These are phyloP conservation scores for Citrus inodora DNA, from an alignment of 345 rosid species.

Conservation along the genomic window DNA sequence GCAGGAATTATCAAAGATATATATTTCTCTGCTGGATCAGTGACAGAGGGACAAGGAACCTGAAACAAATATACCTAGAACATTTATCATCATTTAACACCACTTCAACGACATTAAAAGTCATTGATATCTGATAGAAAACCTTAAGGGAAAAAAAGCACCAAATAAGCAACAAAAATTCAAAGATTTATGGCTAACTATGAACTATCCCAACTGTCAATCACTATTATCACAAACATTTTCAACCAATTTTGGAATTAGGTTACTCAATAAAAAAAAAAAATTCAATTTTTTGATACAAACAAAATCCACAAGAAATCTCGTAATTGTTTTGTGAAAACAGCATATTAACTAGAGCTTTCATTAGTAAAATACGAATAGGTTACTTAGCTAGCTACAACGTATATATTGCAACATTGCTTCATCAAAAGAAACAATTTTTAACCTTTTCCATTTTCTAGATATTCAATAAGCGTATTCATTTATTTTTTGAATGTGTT, in stretches of 20 bases:
- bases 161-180: background rate
- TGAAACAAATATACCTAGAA: conserved; percentile 24
- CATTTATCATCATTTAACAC: background rate
- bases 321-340: background rate
- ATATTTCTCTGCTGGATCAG: conserved; percentile 81
- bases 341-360: background rate
- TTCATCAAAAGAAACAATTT: background rate
- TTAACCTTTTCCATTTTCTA: no score
- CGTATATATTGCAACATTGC: background rate
- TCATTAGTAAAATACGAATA: background rate
- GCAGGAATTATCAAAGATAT: conserved; percentile 87
- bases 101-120: background rate
- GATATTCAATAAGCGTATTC: background rate
- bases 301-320: background rate
- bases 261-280: background rate
- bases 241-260: background rate
- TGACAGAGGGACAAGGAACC: conserved; percentile 65
- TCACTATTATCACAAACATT: background rate
- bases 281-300: background rate
- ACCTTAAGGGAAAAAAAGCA: background rate
- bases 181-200: background rate
- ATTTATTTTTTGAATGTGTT: background rate
- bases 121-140: background rate
- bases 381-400: background rate
- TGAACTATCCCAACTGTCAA: background rate